phyloP scores from a whole-genome alignment of 2,329 filamentous ascomycete species.

The Fusarium sp. region DNA sequence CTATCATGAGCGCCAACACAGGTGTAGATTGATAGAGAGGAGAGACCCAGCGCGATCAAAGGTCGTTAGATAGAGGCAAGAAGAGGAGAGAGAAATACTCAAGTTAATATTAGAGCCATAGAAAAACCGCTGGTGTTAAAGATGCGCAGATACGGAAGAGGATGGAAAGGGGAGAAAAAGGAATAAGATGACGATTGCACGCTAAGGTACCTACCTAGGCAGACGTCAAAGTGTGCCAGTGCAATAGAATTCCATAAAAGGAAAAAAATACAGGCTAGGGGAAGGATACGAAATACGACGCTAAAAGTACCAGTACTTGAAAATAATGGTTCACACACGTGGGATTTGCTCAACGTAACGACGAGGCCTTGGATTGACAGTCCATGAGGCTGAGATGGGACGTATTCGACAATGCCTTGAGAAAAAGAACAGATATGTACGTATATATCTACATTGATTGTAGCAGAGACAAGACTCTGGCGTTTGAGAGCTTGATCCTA shows the following conservation, averaged over 20 bases:
- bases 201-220: constrained; percentile 12
- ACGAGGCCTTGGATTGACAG: constrained; percentile 10
- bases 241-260: neutral
- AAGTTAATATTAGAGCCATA: constrained; percentile 2
- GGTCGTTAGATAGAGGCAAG: neutral
- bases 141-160: neutral
- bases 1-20: neutral
- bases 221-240: constrained; percentile 2
- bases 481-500: neutral
- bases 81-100: neutral
- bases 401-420: neutral
- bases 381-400: neutral
- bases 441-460: neutral
- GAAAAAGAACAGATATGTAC: neutral
- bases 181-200: constrained; percentile 10
- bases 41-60: neutral
- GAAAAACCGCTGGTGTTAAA: neutral
- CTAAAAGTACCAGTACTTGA: constrained; percentile 13
- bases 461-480: neutral
- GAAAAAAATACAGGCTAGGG: constrained; percentile 4
- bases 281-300: constrained; percentile 33
- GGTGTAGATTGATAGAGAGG: neutral
- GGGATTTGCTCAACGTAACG: neutral
- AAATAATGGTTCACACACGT: neutral
- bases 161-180: neutral